Base-by-base conservation (phyloP, 768 basidiomycete genomes). In the Pluteus cervinus region DNA sequence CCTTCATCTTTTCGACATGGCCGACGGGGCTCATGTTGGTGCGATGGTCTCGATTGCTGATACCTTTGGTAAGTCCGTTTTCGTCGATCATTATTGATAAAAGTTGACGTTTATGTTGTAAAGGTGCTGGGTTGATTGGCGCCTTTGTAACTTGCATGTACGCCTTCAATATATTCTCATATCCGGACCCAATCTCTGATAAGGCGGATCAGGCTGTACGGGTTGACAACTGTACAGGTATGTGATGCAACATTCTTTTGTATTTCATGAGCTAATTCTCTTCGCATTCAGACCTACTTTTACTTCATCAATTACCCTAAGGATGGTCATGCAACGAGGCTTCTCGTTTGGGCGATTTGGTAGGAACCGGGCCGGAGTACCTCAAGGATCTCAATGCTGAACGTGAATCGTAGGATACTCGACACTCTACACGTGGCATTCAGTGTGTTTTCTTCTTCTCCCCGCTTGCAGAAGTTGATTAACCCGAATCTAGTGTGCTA, bases 401-500 rank as follows among this genome's bases (percentile, higher is more conserved):
- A 8, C 20, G 14, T 33, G 2, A 6, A 22, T 17, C 3, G 1
- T 23, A 60, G 59, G 59, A 9, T 51, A 3, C 42, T 62, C 20
- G 62, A 64, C 40, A 56, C 60, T 0, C 28, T 53, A 4, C 62
- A 64, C 28, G 53, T 53, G 33, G 50, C 46, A 12, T 41, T 61
- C 2, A 58, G 60, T 61, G 37, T 26, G 54, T 36, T 29, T 24
- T n/a, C 14, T 24, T 3, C 29, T 36, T 23, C 30, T 12, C 16
- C 6, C 12, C 14, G 8, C 25, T 31, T 24, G 12, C 17, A 21
- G 37, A 65, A 60, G 59, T 20, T 50, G 38, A 58, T 68, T 37
- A 68, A 70, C 43, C 51, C 60, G 43, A 68, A 70, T 43, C 51
- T 68, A 25, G 62, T 61, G 33, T 11, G 35, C 22, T 14, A 8